Evolutionary conservation across 2,329 filamentous ascomycete genomes (phyloP).

Genomic region (Beauveria caledonica): DNA sequence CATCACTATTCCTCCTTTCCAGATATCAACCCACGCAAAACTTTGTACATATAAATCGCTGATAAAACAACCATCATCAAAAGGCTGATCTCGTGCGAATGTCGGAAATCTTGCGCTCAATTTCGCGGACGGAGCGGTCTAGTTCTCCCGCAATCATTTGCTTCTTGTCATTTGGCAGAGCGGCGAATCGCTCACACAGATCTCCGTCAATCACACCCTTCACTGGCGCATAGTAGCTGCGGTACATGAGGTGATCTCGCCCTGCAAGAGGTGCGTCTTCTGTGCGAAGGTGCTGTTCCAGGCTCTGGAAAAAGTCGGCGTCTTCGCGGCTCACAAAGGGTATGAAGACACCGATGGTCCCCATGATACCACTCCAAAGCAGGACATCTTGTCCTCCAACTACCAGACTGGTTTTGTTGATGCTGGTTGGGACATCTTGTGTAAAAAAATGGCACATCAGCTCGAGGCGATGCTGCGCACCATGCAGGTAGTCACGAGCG

Average conservation of each 20-base stretch:
- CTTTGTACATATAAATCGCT: conserved; percentile 18
- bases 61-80: conserved; percentile 25
- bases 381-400: conserved; percentile 87
- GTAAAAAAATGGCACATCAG: conserved; percentile 84
- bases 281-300: conserved; percentile 79
- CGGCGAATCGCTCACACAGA: conserved; percentile 82
- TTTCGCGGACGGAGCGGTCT: conserved; percentile 82
- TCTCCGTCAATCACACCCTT: conserved; percentile 97
- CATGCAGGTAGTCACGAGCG: conserved; percentile 81
- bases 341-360: conserved; percentile 86
- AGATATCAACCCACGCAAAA: conserved; percentile 18
- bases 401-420: conserved; percentile 82
- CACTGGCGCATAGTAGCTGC: conserved; percentile 90
- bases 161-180: conserved; percentile 82
- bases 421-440: conserved; percentile 84
- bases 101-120: conserved; percentile 80
- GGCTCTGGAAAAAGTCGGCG: conserved; percentile 92
- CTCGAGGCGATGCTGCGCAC: conserved; percentile 74
- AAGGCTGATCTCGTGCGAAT: conserved; percentile 53
- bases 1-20: conserved; percentile 15
- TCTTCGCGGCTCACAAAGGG: conserved; percentile 89
- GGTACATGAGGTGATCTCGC: conserved; percentile 90
- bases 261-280: conserved; percentile 86
- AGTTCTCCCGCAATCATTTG: conserved; percentile 90
- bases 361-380: conserved; percentile 90